Evolutionary conservation across 1,284 basidiomycete genomes (phyloP).

Genomic region (Trichosporon coremiiforme): DNA sequence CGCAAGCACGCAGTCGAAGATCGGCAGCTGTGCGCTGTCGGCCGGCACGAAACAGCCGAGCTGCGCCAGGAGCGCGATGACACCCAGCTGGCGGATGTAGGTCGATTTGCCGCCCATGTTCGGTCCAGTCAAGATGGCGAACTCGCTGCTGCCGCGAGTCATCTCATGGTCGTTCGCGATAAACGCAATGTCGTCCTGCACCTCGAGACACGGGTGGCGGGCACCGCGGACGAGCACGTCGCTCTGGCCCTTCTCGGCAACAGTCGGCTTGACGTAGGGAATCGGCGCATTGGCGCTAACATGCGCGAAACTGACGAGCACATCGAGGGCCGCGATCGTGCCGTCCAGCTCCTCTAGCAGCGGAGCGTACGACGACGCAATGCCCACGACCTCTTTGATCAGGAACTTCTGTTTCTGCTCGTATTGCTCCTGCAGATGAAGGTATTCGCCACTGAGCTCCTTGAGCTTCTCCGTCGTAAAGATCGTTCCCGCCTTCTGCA

Average conservation of each 20-base stretch:
- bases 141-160: slow-evolving; percentile 54
- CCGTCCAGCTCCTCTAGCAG: slow-evolving; percentile 87
- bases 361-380: slow-evolving; percentile 89
- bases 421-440: slow-evolving; percentile 71
- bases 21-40: slow-evolving; percentile 76
- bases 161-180: slow-evolving; percentile 78
- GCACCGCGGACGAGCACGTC: slow-evolving; percentile 77
- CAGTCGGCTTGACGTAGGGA: slow-evolving; percentile 70
- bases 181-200: slow-evolving; percentile 92
- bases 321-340: slow-evolving; percentile 86
- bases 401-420: slow-evolving; percentile 74
- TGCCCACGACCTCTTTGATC: slow-evolving; percentile 90
- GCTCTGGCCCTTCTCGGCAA: slow-evolving; percentile 70
- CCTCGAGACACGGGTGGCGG: slow-evolving; percentile 93
- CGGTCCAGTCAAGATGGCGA: slow-evolving; percentile 68
- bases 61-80: slow-evolving; percentile 94
- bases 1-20: slow-evolving; percentile 95
- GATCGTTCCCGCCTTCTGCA: slow-evolving; percentile 83
- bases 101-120: slow-evolving; percentile 97
- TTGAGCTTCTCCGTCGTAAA: slow-evolving; percentile 86
- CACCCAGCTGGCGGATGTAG: slow-evolving; percentile 87
- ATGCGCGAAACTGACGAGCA: slow-evolving; percentile 87
- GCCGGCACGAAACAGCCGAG: slow-evolving; percentile 95
- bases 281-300: slow-evolving; percentile 84
- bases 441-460: slow-evolving; percentile 71